phyloP scores from a whole-genome alignment of 345 rosid genomes.

The Boechera stricta region DNA sequence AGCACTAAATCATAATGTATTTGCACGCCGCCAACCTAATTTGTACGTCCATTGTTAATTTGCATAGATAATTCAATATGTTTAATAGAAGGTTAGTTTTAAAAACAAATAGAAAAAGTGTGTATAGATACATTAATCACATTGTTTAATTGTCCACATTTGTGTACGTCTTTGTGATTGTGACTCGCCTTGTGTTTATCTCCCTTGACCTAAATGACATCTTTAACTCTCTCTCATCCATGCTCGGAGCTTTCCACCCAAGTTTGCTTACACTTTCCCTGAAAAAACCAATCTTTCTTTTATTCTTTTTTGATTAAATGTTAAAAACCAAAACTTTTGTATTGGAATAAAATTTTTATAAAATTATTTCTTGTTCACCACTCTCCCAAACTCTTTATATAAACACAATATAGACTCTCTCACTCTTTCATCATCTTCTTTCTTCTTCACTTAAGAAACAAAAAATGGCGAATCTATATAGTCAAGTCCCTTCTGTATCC shows the following conservation, averaged over 20 bases:
- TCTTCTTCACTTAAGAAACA: not conserved
- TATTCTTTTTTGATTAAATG: not conserved
- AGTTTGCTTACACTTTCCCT: slow-evolving; percentile 27
- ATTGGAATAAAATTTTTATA: not conserved
- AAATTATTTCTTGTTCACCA: slow-evolving; percentile 23
- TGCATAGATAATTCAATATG: not conserved
- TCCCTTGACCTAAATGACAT: slow-evolving; percentile 39
- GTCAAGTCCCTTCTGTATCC: slow-evolving; percentile 44
- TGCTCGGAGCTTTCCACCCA: slow-evolving; percentile 34
- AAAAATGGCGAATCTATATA: slow-evolving; percentile 39
- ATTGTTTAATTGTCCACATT: not conserved
- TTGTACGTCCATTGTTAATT: not conserved
- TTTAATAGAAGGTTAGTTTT: not conserved
- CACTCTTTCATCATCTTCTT: slow-evolving; percentile 19
- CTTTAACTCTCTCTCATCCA: slow-evolving; percentile 34
- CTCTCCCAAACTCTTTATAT: slow-evolving; percentile 18
- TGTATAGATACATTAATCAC: not conserved
- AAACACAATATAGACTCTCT: not conserved
- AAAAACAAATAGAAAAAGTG: not conserved
- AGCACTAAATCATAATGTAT: not conserved
- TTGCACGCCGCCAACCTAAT: slow-evolving; percentile 17
- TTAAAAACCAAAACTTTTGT: not conserved
- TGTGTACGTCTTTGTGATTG: slow-evolving; percentile 14
- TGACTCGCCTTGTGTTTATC: slow-evolving; percentile 37
- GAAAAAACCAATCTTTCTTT: not conserved